Evolutionary conservation across 495 filamentous ascomycete species (phyloP).

Genomic region (Pyronema domesticum): DNA sequence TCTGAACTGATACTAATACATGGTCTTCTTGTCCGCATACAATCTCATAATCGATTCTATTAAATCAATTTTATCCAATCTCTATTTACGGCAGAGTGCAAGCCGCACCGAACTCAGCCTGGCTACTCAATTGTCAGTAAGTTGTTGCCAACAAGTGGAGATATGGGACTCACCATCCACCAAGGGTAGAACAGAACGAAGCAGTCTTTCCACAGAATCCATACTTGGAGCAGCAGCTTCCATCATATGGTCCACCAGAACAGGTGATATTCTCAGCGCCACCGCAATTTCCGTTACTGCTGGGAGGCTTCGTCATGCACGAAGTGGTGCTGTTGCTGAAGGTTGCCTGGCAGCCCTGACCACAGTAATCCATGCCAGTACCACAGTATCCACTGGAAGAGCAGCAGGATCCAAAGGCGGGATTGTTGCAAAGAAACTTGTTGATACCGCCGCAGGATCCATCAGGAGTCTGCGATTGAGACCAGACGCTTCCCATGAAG

Average conservation of each 20-base stretch:
- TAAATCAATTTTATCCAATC: too few species aligned
- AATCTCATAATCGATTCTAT: too few species aligned
- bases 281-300: neutral
- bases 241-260: neutral
- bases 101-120: neutral
- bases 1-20: too few species aligned
- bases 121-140: neutral
- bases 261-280: neutral
- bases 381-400: constrained; percentile 1
- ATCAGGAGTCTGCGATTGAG: neutral
- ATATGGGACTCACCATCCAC: neutral
- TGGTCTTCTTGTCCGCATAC: too few species aligned
- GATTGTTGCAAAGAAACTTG: neutral
- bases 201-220: constrained; percentile 1
- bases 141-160: too few species aligned
- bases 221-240: constrained; percentile 2
- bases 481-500: neutral
- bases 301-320: neutral
- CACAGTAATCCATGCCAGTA: neutral
- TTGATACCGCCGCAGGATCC: neutral
- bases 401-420: neutral
- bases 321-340: neutral
- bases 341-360: neutral
- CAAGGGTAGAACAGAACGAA: neutral
- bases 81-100: neutral